These are phyloP conservation scores for Seminavis robusta DNA, from an alignment of 108 stramenopile genomes.

Conservation along the genomic window DNA sequence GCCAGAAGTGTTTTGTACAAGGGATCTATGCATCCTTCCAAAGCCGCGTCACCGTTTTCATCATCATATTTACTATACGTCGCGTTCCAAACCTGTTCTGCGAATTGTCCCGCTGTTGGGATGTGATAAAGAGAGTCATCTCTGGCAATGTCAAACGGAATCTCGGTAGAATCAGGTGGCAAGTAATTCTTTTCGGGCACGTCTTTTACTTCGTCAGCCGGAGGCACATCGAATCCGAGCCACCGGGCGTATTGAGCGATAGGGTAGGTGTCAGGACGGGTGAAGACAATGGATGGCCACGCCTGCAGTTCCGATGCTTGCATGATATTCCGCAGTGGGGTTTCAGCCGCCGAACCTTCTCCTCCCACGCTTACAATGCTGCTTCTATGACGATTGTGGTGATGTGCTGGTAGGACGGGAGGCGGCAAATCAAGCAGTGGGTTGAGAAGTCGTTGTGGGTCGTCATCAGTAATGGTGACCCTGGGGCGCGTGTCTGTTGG, in stretches of 20 bases:
- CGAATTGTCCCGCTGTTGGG: no score
- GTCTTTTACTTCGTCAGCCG: slow-evolving; percentile 19
- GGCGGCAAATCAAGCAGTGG: slow-evolving; percentile 35
- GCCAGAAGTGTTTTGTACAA: no score
- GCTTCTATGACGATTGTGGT: slow-evolving; percentile 42
- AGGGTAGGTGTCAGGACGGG: slow-evolving; percentile 71
- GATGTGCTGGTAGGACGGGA: not conserved
- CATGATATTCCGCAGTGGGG: slow-evolving; percentile 16
- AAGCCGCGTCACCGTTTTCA: no score
- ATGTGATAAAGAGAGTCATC: no score
- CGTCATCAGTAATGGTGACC: slow-evolving; percentile 23
- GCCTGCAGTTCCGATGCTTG: slow-evolving; percentile 50
- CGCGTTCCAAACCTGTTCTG: no score
- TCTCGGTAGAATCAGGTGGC: no score
- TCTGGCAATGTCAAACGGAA: no score
- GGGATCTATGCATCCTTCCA: no score
- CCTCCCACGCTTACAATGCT: slow-evolving; percentile 28
- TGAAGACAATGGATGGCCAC: slow-evolving; percentile 43
- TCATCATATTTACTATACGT: no score
- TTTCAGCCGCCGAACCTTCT: not conserved
- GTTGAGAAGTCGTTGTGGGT: slow-evolving; percentile 39
- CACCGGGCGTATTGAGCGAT: slow-evolving; percentile 57
- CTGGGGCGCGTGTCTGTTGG: no score
- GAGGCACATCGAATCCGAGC: slow-evolving; percentile 63
- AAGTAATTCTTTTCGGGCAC: not conserved